Evolutionary conservation across 305 asterid species (phyloP).

Genomic region (Fraxinus dipetala): DNA sequence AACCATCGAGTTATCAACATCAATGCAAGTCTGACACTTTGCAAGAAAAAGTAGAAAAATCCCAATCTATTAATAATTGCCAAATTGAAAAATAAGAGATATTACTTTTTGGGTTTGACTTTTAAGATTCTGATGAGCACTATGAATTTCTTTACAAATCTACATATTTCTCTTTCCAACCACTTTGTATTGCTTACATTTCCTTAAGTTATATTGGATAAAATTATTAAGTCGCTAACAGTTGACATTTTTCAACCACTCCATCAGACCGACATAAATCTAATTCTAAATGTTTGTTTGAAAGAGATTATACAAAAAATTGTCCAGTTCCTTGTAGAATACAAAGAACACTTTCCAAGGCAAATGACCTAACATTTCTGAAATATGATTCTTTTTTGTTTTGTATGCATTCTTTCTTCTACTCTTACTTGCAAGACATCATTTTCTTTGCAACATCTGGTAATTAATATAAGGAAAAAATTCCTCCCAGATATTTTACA

Average conservation of each 20-base stretch:
- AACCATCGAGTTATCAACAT: not conserved
- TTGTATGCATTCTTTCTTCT: conserved; percentile 36
- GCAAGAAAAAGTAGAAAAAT: not conserved
- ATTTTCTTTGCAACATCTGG: conserved; percentile 14
- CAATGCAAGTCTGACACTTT: not conserved
- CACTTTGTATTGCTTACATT: conserved; percentile 25
- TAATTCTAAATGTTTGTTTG: not conserved
- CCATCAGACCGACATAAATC: not conserved
- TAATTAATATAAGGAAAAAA: not conserved
- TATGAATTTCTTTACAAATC: conserved; percentile 1
- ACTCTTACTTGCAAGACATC: conserved; percentile 26
- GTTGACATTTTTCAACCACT: not conserved
- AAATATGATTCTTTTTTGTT: not conserved
- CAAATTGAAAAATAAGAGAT: not conserved
- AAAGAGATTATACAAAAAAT: not conserved
- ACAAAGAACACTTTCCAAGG: conserved; percentile 28
- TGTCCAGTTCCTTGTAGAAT: conserved; percentile 25
- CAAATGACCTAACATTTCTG: conserved; percentile 25
- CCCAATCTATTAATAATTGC: not conserved
- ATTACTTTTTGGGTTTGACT: not conserved
- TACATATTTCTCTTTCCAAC: conserved; percentile 27
- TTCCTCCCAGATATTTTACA: not conserved
- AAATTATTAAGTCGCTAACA: not conserved
- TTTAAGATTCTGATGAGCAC: not conserved
- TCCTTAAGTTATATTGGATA: not conserved